A percentile compares a stretch with the other conserved stretches of the same genome.
Evolutionary conservation across 768 basidiomycete species (phyloP).

Genomic region (Leccinum longicurvipes): DNA sequence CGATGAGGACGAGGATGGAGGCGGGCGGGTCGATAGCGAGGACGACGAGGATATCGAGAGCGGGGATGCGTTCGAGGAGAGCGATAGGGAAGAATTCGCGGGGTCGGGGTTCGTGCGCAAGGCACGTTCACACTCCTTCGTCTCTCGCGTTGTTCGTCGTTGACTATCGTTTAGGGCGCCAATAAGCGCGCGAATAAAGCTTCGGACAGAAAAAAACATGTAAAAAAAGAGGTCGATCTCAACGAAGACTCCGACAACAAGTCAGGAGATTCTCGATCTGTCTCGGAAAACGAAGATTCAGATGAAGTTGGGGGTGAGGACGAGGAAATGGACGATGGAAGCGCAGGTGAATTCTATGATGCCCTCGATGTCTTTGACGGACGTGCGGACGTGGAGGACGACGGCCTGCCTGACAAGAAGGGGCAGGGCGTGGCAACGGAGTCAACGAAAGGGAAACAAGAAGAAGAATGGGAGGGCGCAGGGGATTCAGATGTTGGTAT

Average conservation of each 20-base stretch:
- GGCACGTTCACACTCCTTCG: slow-evolving; percentile 1
- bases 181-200: slow-evolving; percentile 24
- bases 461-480: slow-evolving; percentile 26
- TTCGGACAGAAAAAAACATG: slow-evolving; percentile 23
- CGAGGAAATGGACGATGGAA: slow-evolving; percentile 46
- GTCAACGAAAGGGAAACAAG: slow-evolving; percentile 44
- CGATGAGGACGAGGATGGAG: slow-evolving; percentile 43
- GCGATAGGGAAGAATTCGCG: slow-evolving; percentile 74
- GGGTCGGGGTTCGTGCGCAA: slow-evolving; percentile 45
- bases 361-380: slow-evolving; percentile 67
- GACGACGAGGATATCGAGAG: slow-evolving; percentile 88
- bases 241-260: slow-evolving; percentile 51
- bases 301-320: slow-evolving; percentile 26
- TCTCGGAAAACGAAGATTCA: slow-evolving; percentile 28
- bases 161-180: slow-evolving; percentile 9
- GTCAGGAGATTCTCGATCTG: slow-evolving; percentile 17
- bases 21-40: slow-evolving; percentile 47
- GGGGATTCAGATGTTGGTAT: slow-evolving; percentile 28
- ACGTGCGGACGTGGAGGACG: slow-evolving; percentile 39
- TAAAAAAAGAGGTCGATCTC: slow-evolving; percentile 58
- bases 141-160: background rate
- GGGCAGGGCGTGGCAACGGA: slow-evolving; percentile 41
- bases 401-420: slow-evolving; percentile 1
- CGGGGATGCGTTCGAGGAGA: slow-evolving; percentile 81
- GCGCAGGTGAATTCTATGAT: slow-evolving; percentile 58